phyloP scores from a whole-genome alignment of 176 grass and related monocot species.

The Panicum miliaceum region DNA sequence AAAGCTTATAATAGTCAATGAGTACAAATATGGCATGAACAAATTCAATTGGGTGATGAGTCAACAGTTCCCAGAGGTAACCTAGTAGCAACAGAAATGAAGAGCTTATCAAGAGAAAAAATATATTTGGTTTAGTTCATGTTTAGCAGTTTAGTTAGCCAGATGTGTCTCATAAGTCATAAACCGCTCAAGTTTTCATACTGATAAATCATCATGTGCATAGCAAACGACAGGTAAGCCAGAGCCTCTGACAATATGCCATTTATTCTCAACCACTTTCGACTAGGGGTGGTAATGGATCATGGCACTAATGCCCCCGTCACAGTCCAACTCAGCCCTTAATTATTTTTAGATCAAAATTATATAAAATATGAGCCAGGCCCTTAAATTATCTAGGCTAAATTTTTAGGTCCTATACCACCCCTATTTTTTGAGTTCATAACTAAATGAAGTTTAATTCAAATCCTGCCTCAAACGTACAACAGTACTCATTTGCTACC shows the following conservation, averaged over 20 bases:
- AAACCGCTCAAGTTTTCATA: conserved; percentile 3
- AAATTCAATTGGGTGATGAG: neutral
- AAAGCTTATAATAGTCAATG: neutral
- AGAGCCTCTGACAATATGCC: neutral
- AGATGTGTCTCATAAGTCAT: conserved; percentile 17
- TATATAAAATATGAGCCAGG: no score
- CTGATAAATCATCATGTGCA: conserved; percentile 4
- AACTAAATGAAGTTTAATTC: neutral
- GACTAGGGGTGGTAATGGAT: no score
- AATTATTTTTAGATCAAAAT: no score
- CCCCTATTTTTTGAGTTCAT: neutral
- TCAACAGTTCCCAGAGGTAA: neutral
- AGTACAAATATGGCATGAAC: neutral
- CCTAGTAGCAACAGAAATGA: neutral
- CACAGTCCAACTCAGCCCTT: no score
- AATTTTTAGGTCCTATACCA: no score
- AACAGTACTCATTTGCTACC: neutral
- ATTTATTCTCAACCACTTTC: neutral
- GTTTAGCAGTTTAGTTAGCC: neutral
- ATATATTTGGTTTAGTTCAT: neutral
- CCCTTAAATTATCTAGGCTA: no score
- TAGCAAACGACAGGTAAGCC: neutral
- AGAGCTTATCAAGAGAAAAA: neutral
- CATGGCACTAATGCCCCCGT: no score
- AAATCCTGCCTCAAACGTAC: neutral